These are phyloP conservation scores for Parsonsia alboflavescens DNA, from an alignment of 257 asterid genomes.

Conservation along the genomic window DNA sequence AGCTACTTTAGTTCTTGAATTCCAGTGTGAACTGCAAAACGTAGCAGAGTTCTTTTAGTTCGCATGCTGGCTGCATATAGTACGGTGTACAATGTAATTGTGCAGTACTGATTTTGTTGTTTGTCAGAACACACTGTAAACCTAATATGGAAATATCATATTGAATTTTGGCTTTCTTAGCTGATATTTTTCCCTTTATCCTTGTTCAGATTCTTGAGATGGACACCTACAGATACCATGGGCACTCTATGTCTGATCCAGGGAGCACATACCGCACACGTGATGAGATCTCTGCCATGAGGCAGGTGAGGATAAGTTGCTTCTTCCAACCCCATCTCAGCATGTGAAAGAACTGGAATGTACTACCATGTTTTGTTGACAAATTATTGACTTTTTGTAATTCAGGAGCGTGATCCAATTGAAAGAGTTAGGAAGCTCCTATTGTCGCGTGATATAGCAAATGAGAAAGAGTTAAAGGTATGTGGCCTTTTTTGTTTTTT, in stretches of 20 bases:
- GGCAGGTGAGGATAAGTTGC: constrained; percentile 57
- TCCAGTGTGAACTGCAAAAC: background rate
- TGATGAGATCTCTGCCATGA: constrained; percentile 82
- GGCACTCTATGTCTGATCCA: constrained; percentile 99
- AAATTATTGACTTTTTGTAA: constrained; percentile 6
- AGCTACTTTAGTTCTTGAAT: background rate
- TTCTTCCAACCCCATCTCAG: background rate
- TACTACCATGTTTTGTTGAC: background rate
- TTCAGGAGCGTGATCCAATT: constrained; percentile 93
- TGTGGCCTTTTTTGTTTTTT: background rate
- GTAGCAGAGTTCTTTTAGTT: background rate
- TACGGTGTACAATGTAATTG: background rate
- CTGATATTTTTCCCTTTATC: constrained; percentile 18
- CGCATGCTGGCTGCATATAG: background rate
- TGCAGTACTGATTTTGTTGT: background rate
- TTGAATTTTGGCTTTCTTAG: constrained; percentile 1
- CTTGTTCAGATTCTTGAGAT: constrained; percentile 88
- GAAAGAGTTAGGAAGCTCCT: constrained; percentile 88
- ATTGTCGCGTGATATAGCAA: constrained; percentile 68
- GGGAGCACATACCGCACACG: constrained; percentile 99
- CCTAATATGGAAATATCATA: too few relatives aligned
- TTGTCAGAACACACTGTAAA: background rate
- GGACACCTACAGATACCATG: constrained; percentile 98
- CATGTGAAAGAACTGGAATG: background rate
- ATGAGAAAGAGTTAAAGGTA: constrained; percentile 91